Conservation (phyloP, 352 stramenopile species). For the Globisporangium polare region DNA sequence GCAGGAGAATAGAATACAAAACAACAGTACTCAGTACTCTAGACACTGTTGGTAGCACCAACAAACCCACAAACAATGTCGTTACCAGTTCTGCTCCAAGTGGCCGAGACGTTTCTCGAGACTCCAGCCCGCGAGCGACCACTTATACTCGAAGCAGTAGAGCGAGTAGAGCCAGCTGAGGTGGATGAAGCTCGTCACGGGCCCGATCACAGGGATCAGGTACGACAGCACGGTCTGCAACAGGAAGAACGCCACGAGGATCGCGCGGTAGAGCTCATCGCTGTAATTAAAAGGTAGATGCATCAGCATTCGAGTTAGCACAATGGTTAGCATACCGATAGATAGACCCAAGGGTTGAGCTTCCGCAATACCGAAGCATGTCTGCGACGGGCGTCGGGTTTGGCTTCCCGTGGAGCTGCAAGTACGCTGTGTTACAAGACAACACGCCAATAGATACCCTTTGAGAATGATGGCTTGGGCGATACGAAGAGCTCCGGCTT, state of each 20-base stretch:
- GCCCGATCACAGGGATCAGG: constrained; percentile 69
- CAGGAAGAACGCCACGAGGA: constrained; percentile 84
- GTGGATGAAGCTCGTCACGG: constrained; percentile 78
- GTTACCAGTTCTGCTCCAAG: constrained; percentile 81
- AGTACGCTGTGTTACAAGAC: constrained; percentile 40
- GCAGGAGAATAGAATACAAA: neutral
- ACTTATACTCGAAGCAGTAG: constrained; percentile 92
- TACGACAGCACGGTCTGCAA: constrained; percentile 84
- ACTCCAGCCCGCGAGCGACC: constrained; percentile 83
- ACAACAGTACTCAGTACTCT: neutral
- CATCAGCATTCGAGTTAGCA: neutral
- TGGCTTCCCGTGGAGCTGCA: constrained; percentile 78
- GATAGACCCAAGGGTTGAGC: neutral
- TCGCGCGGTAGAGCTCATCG: constrained; percentile 83
- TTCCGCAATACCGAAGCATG: constrained; percentile 78
- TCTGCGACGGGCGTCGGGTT: constrained; percentile 69
- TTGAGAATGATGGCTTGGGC: neutral
- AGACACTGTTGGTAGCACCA: neutral
- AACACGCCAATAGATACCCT: neutral
- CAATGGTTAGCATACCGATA: neutral
- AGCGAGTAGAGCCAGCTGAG: constrained; percentile 87
- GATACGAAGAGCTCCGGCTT: neutral
- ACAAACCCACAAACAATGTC: no score
- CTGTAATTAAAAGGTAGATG: constrained; percentile 17
- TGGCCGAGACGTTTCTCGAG: constrained; percentile 72